phyloP scores from a whole-genome alignment of 495 filamentous ascomycete genomes.

The Choiromyces venosus region DNA sequence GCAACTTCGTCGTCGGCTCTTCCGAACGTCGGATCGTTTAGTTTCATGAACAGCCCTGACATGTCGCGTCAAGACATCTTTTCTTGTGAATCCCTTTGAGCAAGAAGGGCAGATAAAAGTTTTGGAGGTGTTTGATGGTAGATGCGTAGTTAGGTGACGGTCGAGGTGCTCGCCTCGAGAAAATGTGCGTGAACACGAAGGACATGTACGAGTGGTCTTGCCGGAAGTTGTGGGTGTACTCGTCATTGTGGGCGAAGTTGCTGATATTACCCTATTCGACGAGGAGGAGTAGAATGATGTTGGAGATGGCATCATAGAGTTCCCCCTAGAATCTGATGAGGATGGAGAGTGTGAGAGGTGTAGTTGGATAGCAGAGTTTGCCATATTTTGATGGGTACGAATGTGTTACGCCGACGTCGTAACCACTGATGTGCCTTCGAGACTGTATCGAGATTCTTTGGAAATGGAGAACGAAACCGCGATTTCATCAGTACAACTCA shows the following conservation, averaged over 20 bases:
- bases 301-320: constrained; percentile 28
- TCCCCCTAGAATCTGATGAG: constrained; percentile 17
- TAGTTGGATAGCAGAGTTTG: constrained; percentile 22
- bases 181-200: constrained; percentile 40
- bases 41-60: constrained; percentile 42
- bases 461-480: not conserved
- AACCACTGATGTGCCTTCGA: not conserved
- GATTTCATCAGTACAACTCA: not conserved
- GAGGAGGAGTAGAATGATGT: constrained; percentile 30
- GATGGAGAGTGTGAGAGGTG: constrained; percentile 26
- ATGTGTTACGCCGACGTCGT: not conserved
- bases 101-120: constrained; percentile 40
- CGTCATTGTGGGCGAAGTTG: constrained; percentile 16
- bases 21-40: constrained; percentile 38
- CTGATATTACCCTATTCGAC: constrained; percentile 6
- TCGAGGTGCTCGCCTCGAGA: constrained; percentile 42
- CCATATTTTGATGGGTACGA: constrained; percentile 7
- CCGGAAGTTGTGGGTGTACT: constrained; percentile 4
- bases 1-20: constrained; percentile 40
- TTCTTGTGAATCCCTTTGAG: constrained; percentile 41
- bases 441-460: constrained; percentile 8
- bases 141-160: constrained; percentile 39
- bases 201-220: constrained; percentile 40
- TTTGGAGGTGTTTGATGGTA: constrained; percentile 40
- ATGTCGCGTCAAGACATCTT: constrained; percentile 41